Evolutionary conservation across 2,329 filamentous ascomycete species (phyloP), one percentile per base, ranked within the genome.

Genomic region (Botryosphaeria dothidea): DNA sequence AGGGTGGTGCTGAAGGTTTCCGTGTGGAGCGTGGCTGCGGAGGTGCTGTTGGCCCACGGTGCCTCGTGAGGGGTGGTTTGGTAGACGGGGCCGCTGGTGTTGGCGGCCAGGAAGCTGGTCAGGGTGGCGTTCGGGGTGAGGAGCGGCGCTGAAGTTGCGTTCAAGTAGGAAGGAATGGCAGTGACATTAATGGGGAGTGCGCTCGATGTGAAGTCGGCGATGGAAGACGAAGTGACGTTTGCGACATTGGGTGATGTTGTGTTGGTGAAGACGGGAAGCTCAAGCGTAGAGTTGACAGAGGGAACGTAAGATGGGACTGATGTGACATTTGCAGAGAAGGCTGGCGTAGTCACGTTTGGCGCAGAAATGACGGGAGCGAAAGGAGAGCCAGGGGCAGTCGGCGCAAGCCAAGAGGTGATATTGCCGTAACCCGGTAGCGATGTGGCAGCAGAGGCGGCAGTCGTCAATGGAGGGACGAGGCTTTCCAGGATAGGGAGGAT

Each of bases 401-500:
- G 56, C 27, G n/a, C 11, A 13, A 46, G 25, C 41, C 31, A n/a
- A 15, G 56, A 60, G 5, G 56, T 60, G 27, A 38, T 38, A 27
- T 60, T 60, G 2, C n/a, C 56, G 11, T 34, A 36, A n/a, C 38
- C 56, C 7, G 56, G 38, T 31, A 60, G 13, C 3, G 56, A 31
- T 21, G 56, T 15, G 13, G 41, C 38, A 17, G 56, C 56, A 13
- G 56, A 46, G 7, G 49, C 21, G 21, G 61, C 51, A 7, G 61
- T 45, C 3, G 36, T 25, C 48, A 62, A 17, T 3, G 60, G 27
- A 31, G 61, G 61, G 15, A 64, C 5, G 7, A 64, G 27, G 19
- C 48, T 54, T 3, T 64, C 48, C 21, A 64, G 19, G 11, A 64
- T 46, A n/a, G 61, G 61, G 34, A 64, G 61, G 13, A 64, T 64